Conservation (phyloP, 2,329 filamentous ascomycete species). For the Xylaria sp. region DNA sequence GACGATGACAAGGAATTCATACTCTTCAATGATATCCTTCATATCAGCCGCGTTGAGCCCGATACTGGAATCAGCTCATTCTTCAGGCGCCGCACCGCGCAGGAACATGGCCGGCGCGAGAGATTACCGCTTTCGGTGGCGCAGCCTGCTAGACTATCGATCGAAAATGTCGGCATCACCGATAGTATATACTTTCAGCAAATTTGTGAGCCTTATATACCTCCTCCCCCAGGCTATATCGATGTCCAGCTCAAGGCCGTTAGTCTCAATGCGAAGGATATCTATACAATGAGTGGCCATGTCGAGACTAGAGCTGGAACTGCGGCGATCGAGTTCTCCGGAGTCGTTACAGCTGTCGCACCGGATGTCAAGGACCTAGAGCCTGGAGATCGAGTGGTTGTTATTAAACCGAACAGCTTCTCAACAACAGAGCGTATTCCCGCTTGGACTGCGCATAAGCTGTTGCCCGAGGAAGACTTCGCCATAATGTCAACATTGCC, state of each 20-base stretch:
- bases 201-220: background rate
- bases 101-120: background rate
- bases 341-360: constrained; percentile 12
- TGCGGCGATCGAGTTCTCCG: constrained; percentile 18
- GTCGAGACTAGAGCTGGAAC: constrained; percentile 15
- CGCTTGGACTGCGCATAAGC: constrained; percentile 41
- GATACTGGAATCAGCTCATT: background rate
- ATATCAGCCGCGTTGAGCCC: constrained; percentile 4
- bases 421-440: constrained; percentile 44
- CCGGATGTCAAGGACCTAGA: constrained; percentile 1
- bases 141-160: background rate
- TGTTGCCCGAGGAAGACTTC: constrained; percentile 39
- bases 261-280: constrained; percentile 44
- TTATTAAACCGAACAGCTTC: constrained; percentile 15
- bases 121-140: background rate
- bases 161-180: background rate
- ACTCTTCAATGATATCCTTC: background rate
- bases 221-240: constrained; percentile 17
- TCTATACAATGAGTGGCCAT: constrained; percentile 37
- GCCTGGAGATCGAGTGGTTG: constrained; percentile 41
- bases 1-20: constrained; percentile 14
- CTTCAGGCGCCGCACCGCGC: background rate
- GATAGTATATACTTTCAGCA: constrained; percentile 41
- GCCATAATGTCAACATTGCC: constrained; percentile 33
- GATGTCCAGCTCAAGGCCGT: constrained; percentile 29